Evolutionary conservation across 352 stramenopile genomes (phyloP), one percentile per base, ranked within the genome.

Genomic region (Phytophthora fragariaefolia): DNA sequence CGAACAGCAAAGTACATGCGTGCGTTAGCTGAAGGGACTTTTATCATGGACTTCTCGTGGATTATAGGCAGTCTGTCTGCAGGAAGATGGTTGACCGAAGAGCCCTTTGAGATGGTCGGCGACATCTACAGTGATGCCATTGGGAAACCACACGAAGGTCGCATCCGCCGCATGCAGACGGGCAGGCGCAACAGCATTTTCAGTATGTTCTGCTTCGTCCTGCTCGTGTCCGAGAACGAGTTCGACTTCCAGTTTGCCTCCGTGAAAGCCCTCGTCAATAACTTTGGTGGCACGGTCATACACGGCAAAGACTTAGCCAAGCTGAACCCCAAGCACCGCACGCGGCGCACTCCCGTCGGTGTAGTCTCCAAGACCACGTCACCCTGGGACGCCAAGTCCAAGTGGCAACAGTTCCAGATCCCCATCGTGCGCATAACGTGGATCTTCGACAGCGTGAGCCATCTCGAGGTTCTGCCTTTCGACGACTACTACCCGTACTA

Each of bases 401-500:
- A 89, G 30, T 93, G 77, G 77, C 58, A 87, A 32, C 68, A 86
- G 47, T 80, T 90, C 58, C 74, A 90, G 36, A 92, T 95, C 49
- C 89, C 87, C 12, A 93, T 96, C 38, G 87, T 96, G 40, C 89
- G 87, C 23, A 89, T 93, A 46, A 90, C 85, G 36, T 96, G 89
- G 89, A 82, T 96, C 58, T 91, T 94, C 45, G 89, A 96, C 71
- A 95, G 89, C 69, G 91, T 96, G 66, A 95, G 85, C 60, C 74
- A 95, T 67, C 72, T 95, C 18, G 78, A 91, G 67, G 78, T 94
- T 36, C 76, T 93, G 23, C 82, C 89, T 10, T 96, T 92, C 56
- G 85, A 94, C 54, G 85, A 95, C 57, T 96, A 95, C 49, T 95
- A 93, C 53, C 88, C 88, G 47, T 96, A 95, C 60, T 95, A 71